Evolutionary conservation across 2,329 filamentous ascomycete genomes (phyloP), one percentile per base, ranked within the genome.

Genomic region (Ceratocystis cubensis): DNA sequence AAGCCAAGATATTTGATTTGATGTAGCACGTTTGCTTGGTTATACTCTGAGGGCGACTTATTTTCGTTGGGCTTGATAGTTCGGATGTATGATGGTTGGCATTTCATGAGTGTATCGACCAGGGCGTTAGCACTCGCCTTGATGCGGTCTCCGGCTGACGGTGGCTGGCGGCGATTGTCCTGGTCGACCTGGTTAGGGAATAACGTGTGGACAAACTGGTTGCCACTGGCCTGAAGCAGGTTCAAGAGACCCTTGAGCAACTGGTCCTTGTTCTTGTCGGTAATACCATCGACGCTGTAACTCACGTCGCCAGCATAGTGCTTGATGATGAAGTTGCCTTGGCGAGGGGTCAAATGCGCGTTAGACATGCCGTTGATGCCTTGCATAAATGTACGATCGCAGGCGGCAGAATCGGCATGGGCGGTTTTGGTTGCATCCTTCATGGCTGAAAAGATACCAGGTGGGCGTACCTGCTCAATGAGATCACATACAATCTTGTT

Each of bases 1-100:
- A 99, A 80, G 84, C 94, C 94, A 15, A 99, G 87, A 73, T 99
- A 99, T 75, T 99, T 97, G 82, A 97, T 91, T 75, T 99, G 94
- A 81, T 99, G 94, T 72, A 97, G 81, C 22, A 99, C 94, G 71
- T 97, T 97, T 37, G 86, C 85, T 22, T 84, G 82, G 71, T 96
- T 96, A 76, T 96, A 99, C 74, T 99, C 94, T 10, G 85, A 87
- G 0, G 91, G 88, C 2, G 92, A 96, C 76, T 97, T 99, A 79
- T 96, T 97, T 77, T 99, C 94, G 78, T 99, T 99, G 1, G 94
- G 94, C 77, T 99, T 99, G 79, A 99, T 97, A 0, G 94, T 99
- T 74, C 94, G 90, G 72, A 99, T 99, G 74, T 99, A 99, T 2
- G 92, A 96, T 1, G 94, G 94, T 71, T 94, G 90, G 66, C 91